Conservation (phyloP, 768 basidiomycete species). For the Scleroderma citrinum region DNA sequence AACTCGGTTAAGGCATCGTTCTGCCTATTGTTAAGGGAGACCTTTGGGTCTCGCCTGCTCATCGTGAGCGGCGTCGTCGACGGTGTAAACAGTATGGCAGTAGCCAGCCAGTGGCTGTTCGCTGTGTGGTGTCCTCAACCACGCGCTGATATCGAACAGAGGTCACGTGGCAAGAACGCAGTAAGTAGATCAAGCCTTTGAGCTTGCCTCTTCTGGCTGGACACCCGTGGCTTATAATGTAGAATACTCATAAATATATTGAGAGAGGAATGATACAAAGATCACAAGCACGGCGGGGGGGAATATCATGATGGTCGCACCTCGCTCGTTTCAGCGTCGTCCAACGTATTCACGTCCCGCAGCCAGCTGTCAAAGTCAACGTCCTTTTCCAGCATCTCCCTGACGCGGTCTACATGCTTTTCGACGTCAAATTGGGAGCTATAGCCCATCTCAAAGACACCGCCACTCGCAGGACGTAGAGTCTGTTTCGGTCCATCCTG, state of each 20-base stretch:
- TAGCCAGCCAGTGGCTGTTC: conserved; percentile 14
- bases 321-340: conserved; percentile 13
- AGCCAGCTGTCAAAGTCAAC: conserved; percentile 54
- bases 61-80: conserved; percentile 22
- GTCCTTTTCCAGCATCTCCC: conserved; percentile 51
- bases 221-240: conserved; percentile 6
- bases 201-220: conserved; percentile 19
- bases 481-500: conserved; percentile 19
- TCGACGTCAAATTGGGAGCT: conserved; percentile 58
- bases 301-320: conserved; percentile 11
- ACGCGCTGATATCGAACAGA: conserved; percentile 33
- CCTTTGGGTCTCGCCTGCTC: conserved; percentile 29
- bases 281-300: conserved; percentile 1
- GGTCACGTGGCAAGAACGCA: conserved; percentile 26
- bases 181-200: conserved; percentile 12
- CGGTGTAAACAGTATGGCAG: conserved; percentile 4
- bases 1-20: conserved; percentile 80
- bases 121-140: conserved; percentile 10
- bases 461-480: conserved; percentile 17
- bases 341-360: conserved; percentile 33
- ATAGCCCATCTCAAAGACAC: conserved; percentile 37
- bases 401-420: conserved; percentile 46
- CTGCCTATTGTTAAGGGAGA: conserved; percentile 59
- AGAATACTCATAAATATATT: conserved; percentile 11
- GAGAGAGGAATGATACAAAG: conserved; percentile 3